These are phyloP conservation scores for Nitzschia palea DNA, from an alignment of 108 stramenopile species.

Conservation along the genomic window DNA sequence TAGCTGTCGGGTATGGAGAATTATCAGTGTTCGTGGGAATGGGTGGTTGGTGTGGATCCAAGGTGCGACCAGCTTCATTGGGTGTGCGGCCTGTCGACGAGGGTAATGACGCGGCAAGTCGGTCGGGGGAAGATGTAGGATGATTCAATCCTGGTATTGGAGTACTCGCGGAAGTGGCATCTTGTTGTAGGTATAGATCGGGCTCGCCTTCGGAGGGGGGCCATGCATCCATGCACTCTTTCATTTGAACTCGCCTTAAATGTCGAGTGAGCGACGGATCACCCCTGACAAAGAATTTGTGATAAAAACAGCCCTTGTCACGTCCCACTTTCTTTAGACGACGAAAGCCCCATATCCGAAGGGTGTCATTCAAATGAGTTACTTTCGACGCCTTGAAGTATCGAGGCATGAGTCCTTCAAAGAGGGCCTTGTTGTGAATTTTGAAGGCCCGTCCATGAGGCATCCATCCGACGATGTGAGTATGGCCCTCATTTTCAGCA, in stretches of 20 bases:
- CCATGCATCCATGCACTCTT: slow-evolving; percentile 20
- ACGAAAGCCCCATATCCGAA: slow-evolving; percentile 34
- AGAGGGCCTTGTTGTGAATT: slow-evolving; percentile 32
- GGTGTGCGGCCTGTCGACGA: too few species aligned
- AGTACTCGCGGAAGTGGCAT: neutral
- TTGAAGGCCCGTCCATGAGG: slow-evolving; percentile 34
- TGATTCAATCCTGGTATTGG: neutral
- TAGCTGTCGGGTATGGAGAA: neutral
- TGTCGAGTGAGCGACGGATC: slow-evolving; percentile 29
- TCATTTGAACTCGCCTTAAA: slow-evolving; percentile 27
- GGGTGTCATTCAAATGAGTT: slow-evolving; percentile 18
- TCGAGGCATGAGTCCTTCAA: slow-evolving; percentile 17
- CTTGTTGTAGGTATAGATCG: slow-evolving; percentile 9
- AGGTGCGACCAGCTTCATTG: neutral
- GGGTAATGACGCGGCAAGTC: too few species aligned
- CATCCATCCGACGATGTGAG: slow-evolving; percentile 34
- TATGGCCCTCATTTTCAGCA: slow-evolving; percentile 49
- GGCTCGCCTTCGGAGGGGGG: neutral
- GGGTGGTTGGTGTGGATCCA: neutral
- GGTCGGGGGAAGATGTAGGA: neutral
- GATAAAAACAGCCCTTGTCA: slow-evolving; percentile 65
- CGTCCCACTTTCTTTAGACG: slow-evolving; percentile 22
- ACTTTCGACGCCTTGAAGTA: slow-evolving; percentile 23
- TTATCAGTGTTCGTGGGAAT: neutral
- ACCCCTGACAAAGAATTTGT: slow-evolving; percentile 56